Percentiles rank a stretch among this genome's conserved stretches.
phyloP scores from a whole-genome alignment of 192 early-diverging fungal genomes.

The Linnemannia exigua region DNA sequence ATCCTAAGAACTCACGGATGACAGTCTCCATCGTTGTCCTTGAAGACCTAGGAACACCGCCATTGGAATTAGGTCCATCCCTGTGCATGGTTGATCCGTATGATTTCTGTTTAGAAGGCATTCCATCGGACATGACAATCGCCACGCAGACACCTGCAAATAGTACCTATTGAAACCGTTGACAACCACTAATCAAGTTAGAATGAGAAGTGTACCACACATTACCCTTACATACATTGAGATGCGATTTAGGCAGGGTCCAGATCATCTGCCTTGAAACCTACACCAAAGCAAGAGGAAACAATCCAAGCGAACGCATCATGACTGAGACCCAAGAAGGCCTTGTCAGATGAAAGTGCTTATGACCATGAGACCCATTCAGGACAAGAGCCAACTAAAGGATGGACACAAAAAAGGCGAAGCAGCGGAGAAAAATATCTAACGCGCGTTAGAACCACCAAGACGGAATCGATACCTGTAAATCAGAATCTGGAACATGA shows the following conservation, averaged over 20 bases:
- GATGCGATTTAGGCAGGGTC: neutral
- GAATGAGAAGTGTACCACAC: neutral
- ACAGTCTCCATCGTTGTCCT: conserved; percentile 24
- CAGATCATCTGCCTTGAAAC: neutral
- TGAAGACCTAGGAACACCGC: conserved; percentile 68
- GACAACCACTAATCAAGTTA: neutral
- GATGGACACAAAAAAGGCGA: neutral
- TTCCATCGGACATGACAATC: conserved; percentile 54
- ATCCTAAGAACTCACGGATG: conserved; percentile 92
- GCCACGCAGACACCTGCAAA: conserved; percentile 53
- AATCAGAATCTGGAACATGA: neutral
- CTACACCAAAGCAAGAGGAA: conserved; percentile 57
- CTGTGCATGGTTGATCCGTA: conserved; percentile 41
- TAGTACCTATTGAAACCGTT: conserved; percentile 9
- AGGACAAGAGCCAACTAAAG: conserved; percentile 27
- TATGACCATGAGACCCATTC: conserved; percentile 59
- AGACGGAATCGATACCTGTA: neutral
- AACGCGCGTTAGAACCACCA: neutral
- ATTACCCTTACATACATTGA: neutral
- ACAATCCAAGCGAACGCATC: conserved; percentile 59
- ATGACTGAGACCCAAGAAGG: conserved; percentile 31
- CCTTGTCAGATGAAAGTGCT: conserved; percentile 25
- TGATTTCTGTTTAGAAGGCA: conserved; percentile 46
- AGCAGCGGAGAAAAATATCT: neutral
- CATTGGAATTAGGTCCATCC: conserved; percentile 22